Evolutionary conservation across 1,284 basidiomycete genomes (phyloP).

Genomic region (Peniophora sp.): DNA sequence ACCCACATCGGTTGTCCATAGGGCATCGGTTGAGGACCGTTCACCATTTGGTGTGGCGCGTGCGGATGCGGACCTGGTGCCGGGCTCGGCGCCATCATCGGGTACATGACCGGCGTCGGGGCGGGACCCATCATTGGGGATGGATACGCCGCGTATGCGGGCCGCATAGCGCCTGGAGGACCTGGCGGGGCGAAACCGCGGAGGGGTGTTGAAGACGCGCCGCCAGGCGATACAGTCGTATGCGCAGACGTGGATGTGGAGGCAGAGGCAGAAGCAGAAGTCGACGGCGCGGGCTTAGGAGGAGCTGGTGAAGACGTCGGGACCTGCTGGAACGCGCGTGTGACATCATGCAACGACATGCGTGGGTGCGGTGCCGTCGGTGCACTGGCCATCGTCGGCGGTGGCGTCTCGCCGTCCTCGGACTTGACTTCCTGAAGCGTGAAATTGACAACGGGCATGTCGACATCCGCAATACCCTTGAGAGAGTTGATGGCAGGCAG

Average conservation of each 20-base stretch:
- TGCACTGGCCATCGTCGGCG: constrained; percentile 37
- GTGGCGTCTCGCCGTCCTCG: constrained; percentile 71
- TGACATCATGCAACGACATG: constrained; percentile 74
- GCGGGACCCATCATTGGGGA: constrained; percentile 66
- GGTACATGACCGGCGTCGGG: constrained; percentile 56
- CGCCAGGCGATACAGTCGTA: constrained; percentile 21
- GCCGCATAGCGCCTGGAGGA: constrained; percentile 33
- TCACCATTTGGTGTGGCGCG: constrained; percentile 39
- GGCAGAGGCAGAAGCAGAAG: constrained; percentile 30
- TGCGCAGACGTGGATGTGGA: constrained; percentile 36
- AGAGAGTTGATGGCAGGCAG: constrained; percentile 66
- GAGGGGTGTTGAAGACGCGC: constrained; percentile 28
- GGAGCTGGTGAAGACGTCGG: constrained; percentile 38
- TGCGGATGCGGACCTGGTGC: constrained; percentile 34
- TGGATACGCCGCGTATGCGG: constrained; percentile 47
- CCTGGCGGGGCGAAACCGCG: constrained; percentile 26
- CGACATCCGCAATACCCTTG: constrained; percentile 64
- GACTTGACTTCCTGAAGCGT: constrained; percentile 75
- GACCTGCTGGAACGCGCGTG: constrained; percentile 76
- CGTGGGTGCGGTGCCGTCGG: constrained; percentile 46
- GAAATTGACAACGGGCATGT: constrained; percentile 66
- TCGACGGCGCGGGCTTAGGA: constrained; percentile 31
- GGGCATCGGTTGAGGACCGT: constrained; percentile 48
- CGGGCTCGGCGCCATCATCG: constrained; percentile 51
- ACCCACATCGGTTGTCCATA: constrained; percentile 65